Evolutionary conservation across 805 yeast species (phyloP), one percentile per base, ranked within the genome.

Genomic region (Phaffomyces opuntiae): DNA sequence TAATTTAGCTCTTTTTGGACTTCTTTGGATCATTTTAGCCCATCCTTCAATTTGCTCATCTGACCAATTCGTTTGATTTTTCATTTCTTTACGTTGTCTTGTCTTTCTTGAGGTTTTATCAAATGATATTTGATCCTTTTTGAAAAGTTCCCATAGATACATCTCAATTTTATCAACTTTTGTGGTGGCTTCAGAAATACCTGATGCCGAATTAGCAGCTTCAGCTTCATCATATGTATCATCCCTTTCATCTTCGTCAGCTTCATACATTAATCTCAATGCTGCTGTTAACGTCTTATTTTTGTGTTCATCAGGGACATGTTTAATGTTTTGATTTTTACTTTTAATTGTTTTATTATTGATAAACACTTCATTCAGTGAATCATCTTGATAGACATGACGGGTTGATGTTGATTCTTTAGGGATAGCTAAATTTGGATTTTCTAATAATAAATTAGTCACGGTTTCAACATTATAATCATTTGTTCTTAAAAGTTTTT

Each of bases 41-140:
- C 97, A 91, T 0, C 96, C 96, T 69, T 90, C 96, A 40, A 91
- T 78, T 60, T 87, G 96, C 57, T 88, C 96, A 62, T 89, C 90
- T 0, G 89, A 70, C 96, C 95, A 88, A 1, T 70, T 69, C 0
- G 82, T 74, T 35, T 70, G 68, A 7, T 61, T 53, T 51, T 73
- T 77, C 59, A 87, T 66, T 25, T 71, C 73, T 31, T 67, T 64
- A 43, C 96, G 69, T 9, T 59, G 63, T 38, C 68, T 64, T 0
- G 81, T 50, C 35, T 78, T 77, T 49, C 96, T 68, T 11, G 68
- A 59, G 0, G 65, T 49, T 48, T 77, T 72, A 9, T 65, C 74
- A 45, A 83, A 74, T 31, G 74, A 62, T 1, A 61, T 63, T 1
- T 75, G 75, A 34, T 81, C 76, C 16, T 71, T 64, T 51, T 76